Evolutionary conservation across 345 rosid genomes (phyloP), one percentile per base, ranked within the genome.

Genomic region (Populus tremula): DNA sequence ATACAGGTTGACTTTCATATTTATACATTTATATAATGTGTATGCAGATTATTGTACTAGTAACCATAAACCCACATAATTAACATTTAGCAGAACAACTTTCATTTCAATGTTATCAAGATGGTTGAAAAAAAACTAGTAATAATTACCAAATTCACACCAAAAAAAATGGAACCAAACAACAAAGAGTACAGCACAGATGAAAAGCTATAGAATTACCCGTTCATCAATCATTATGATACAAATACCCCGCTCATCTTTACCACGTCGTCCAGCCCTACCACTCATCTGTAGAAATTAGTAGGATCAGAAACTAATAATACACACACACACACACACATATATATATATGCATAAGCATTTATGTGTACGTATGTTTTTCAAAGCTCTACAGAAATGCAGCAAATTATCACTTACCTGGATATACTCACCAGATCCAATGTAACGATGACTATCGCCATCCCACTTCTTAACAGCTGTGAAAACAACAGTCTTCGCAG

Each of bases 251-350:
- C 97, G 97, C 33, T 92, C 97, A 63, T 92, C 99, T 83, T 93
- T 96, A 80, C 99, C 98, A 82, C 99, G 98, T 27, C 99, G 97
- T 79, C 99, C 99, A 86, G 99, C 99, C 81, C 98, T 88, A 80
- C 99, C 98, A 76, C 99, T 96, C 99, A 96, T 96, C 99, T 96
- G 78, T 77, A 84, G 64, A 75, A 67, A 76, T 71, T 76, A 84
- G 77, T 39, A n/a, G 79, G 64, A 79, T 76, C 61, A 36, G 27
- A 81, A 20, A 33, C 56, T 70, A 33, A 69, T 12, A 72, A 56
- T 67, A 41, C 39, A 49, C 50, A 47, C 54, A 41, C 39, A 49
- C 50, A 23, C 27, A 70, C 47, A 47, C 54, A 35, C 33, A 49
- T 45, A 33, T 33, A 33, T 33, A 33, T 33, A 38, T 27, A 67